A percentile compares a stretch with the other conserved stretches of the same genome.
These are phyloP conservation scores for Neopestalotiopsis clavispora DNA, from an alignment of 2,329 filamentous ascomycete genomes.

Conservation along the genomic window DNA sequence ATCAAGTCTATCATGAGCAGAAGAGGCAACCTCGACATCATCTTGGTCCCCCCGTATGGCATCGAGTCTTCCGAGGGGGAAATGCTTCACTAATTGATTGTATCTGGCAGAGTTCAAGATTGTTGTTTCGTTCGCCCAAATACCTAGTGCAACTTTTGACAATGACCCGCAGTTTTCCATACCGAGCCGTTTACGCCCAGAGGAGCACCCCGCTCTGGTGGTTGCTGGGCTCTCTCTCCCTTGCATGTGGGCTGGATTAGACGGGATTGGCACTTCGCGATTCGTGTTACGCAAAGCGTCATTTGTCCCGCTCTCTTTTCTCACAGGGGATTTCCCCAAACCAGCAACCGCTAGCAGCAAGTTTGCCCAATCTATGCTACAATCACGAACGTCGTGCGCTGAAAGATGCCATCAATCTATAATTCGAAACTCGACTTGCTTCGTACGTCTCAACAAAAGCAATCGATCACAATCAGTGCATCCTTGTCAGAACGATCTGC, in stretches of 20 bases:
- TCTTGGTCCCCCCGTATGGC: too few species aligned
- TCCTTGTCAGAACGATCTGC: neutral
- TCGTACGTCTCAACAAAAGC: neutral
- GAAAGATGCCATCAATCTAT: neutral
- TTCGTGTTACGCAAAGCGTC: neutral
- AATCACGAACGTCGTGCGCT: neutral
- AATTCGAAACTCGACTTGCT: neutral
- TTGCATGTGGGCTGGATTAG: neutral
- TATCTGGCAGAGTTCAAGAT: too few species aligned
- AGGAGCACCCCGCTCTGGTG: neutral
- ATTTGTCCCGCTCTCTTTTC: neutral
- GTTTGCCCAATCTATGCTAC: neutral
- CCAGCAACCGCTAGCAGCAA: neutral
- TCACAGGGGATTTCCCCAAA: neutral
- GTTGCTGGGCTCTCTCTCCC: neutral
- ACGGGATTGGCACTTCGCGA: neutral
- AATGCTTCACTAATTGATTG: too few species aligned
- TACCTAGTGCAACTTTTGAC: conserved; percentile 13
- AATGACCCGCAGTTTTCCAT: conserved; percentile 30
- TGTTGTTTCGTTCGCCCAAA: neutral
- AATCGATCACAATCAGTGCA: neutral
- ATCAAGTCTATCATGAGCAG: too few species aligned
- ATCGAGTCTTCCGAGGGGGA: too few species aligned
- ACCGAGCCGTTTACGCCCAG: conserved; percentile 20
- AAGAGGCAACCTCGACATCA: too few species aligned